Evolutionary conservation across 345 rosid genomes (phyloP).

Genomic region (Carallia pectinifolia): DNA sequence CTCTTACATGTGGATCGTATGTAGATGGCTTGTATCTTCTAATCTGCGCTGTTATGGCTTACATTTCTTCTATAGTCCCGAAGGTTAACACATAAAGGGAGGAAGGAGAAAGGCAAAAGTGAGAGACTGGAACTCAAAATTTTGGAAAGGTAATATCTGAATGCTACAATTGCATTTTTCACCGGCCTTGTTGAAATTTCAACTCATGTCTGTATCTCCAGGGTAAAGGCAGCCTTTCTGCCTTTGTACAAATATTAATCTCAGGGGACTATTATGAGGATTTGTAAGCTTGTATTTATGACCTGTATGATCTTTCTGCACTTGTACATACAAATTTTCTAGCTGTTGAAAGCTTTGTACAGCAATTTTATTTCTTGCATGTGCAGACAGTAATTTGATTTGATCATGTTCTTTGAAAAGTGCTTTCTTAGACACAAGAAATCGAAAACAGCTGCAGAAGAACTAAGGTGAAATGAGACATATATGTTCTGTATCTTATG

Average conservation of each 20-base stretch:
- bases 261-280: neutral
- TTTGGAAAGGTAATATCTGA: neutral
- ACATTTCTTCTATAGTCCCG: neutral
- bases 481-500: too few species aligned
- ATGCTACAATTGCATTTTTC: constrained; percentile 3
- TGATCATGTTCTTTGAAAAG: neutral
- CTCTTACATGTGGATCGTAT: neutral
- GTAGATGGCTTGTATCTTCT: neutral
- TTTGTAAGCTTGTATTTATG: constrained; percentile 8
- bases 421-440: neutral
- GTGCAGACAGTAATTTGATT: neutral
- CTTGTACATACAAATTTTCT: constrained; percentile 10
- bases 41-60: neutral
- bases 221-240: neutral
- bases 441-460: neutral
- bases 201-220: neutral
- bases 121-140: neutral
- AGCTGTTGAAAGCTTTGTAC: constrained; percentile 1
- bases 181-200: neutral
- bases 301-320: constrained; percentile 14
- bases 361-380: constrained; percentile 1
- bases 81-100: neutral
- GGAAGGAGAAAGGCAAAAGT: neutral
- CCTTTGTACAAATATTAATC: neutral
- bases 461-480: neutral